phyloP scores from a whole-genome alignment of 768 basidiomycete species.

The Mycena belliarum region DNA sequence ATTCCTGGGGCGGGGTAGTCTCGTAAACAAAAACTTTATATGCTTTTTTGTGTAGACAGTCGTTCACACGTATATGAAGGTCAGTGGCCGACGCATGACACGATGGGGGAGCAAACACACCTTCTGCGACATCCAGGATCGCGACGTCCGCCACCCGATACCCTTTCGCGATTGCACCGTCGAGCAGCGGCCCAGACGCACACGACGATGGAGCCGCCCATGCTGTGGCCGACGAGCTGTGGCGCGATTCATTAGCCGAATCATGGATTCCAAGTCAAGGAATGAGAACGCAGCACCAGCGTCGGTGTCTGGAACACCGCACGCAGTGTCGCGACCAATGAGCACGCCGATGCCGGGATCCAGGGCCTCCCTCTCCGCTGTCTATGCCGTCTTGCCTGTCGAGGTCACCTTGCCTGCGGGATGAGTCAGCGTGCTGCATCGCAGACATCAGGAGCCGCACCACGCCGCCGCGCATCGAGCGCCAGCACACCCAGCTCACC shows the following conservation, averaged over 20 bases:
- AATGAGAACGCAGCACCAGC: constrained; percentile 72
- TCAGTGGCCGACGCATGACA: too few species aligned
- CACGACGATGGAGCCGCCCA: constrained; percentile 91
- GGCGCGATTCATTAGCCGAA: background rate
- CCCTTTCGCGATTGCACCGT: too few species aligned
- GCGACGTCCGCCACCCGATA: constrained; percentile 77
- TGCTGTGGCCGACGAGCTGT: constrained; percentile 91
- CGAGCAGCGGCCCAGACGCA: constrained; percentile 68
- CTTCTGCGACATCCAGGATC: constrained; percentile 90
- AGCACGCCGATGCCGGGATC: constrained; percentile 77
- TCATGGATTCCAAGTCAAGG: too few species aligned
- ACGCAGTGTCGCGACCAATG: constrained; percentile 59
- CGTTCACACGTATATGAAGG: too few species aligned
- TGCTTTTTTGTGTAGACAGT: too few species aligned
- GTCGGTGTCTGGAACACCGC: constrained; percentile 78
- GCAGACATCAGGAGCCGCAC: constrained; percentile 39
- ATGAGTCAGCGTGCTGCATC: background rate
- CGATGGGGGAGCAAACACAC: too few species aligned
- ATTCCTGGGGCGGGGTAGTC: constrained; percentile 80
- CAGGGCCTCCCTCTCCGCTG: constrained; percentile 38
- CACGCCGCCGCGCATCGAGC: constrained; percentile 85
- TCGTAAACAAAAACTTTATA: too few species aligned
- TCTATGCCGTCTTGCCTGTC: constrained; percentile 59
- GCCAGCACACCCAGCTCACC: constrained; percentile 82
- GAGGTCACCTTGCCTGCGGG: too few species aligned